Evolutionary conservation across 768 basidiomycete species (phyloP).

Genomic region (Lactarius evosmus): DNA sequence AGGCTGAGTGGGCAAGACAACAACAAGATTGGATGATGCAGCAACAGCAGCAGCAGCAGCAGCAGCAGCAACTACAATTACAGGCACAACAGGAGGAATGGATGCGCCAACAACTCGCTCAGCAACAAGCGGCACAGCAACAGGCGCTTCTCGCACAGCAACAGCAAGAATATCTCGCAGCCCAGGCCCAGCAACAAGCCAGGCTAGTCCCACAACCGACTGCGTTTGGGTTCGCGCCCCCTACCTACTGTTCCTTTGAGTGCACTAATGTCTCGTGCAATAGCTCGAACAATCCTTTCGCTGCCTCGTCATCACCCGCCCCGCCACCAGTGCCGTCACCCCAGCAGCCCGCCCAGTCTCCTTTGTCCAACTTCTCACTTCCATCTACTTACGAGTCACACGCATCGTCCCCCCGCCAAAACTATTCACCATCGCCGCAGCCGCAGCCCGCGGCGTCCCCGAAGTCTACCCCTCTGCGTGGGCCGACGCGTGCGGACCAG

Average conservation of each 20-base stretch:
- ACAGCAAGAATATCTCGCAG: constrained; percentile 24
- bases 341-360: constrained; percentile 35
- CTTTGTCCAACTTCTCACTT: constrained; percentile 57
- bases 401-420: constrained; percentile 41
- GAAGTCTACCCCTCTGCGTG: constrained; percentile 25
- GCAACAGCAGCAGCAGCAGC: constrained; percentile 49
- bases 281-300: constrained; percentile 97
- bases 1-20: constrained; percentile 46
- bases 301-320: constrained; percentile 38
- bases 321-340: constrained; percentile 36
- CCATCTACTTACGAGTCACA: constrained; percentile 58
- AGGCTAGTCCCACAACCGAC: constrained; percentile 58
- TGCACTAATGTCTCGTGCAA: constrained; percentile 5
- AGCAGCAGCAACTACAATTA: constrained; percentile 44
- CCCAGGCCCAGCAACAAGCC: constrained; percentile 34
- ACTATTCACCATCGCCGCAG: constrained; percentile 39
- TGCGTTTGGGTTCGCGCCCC: constrained; percentile 57
- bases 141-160: constrained; percentile 43
- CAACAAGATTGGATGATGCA: constrained; percentile 73
- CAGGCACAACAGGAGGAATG: constrained; percentile 53
- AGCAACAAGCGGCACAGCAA: constrained; percentile 51
- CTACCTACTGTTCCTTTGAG: neutral
- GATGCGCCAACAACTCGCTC: constrained; percentile 60
- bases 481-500: constrained; percentile 55
- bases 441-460: constrained; percentile 28